Conservation (phyloP, 2,329 filamentous ascomycete species). For the Scleromitrula shiraiana region DNA sequence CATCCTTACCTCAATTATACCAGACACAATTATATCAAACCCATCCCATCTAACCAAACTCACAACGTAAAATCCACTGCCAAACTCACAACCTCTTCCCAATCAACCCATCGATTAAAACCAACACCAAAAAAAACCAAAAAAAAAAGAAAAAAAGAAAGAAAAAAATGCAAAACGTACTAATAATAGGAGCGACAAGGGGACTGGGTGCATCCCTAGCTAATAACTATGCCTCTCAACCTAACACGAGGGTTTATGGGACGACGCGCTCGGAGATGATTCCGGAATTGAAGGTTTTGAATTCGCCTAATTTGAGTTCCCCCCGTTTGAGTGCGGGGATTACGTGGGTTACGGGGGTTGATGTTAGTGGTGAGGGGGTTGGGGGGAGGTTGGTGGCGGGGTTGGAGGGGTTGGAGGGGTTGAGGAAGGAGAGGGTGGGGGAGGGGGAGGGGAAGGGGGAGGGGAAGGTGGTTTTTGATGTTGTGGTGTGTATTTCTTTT, state of each 20-base stretch:
- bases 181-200: slow-evolving; percentile 61
- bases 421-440: slow-evolving; percentile 22
- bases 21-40: too few relatives aligned
- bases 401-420: slow-evolving; percentile 22
- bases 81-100: too few relatives aligned
- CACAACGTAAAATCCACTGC: too few relatives aligned
- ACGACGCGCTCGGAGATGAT: slow-evolving; percentile 44
- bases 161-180: slow-evolving; percentile 33
- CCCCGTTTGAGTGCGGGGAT: too few relatives aligned
- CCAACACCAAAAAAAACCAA: too few relatives aligned
- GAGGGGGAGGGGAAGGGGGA: slow-evolving; percentile 22
- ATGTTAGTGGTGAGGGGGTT: slow-evolving; percentile 42
- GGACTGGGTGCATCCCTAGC: slow-evolving; percentile 57
- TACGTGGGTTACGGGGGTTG: slow-evolving; percentile 55
- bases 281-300: slow-evolving; percentile 38
- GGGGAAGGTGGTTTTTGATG: slow-evolving; percentile 33
- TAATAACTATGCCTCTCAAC: slow-evolving; percentile 45
- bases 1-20: too few relatives aligned
- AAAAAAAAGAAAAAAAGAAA: too few relatives aligned
- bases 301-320: too few relatives aligned
- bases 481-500: slow-evolving; percentile 38
- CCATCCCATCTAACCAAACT: too few relatives aligned
- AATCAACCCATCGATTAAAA: too few relatives aligned
- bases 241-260: slow-evolving; percentile 46
- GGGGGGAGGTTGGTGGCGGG: slow-evolving; percentile 37